Percentiles rank a stretch among this genome's conserved stretches.
These are phyloP conservation scores for Lipomyces yamanashiensis DNA, from an alignment of 805 yeast genomes.

Conservation along the genomic window DNA sequence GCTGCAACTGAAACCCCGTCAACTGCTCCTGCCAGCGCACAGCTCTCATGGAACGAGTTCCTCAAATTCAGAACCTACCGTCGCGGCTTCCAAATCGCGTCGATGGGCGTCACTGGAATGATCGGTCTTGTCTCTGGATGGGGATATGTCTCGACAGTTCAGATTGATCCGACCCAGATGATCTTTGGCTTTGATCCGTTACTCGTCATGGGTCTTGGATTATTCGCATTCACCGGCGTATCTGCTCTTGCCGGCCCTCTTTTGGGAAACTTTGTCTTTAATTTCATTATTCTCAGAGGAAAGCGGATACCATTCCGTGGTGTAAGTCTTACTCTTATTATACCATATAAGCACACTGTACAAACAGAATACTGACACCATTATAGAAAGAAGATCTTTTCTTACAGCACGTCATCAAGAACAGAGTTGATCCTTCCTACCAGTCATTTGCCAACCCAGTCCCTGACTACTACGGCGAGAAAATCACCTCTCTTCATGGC, in stretches of 20 bases:
- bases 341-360: neutral
- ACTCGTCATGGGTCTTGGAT: conserved; percentile 74
- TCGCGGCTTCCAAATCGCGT: conserved; percentile 66
- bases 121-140: conserved; percentile 71
- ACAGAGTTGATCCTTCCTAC: conserved; percentile 89
- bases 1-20: neutral
- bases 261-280: conserved; percentile 73
- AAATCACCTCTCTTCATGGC: conserved; percentile 80
- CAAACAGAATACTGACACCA: neutral
- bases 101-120: conserved; percentile 71
- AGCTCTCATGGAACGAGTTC: conserved; percentile 78
- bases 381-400: conserved; percentile 69
- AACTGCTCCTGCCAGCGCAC: neutral
- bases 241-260: conserved; percentile 87
- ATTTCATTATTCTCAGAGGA: conserved; percentile 36
- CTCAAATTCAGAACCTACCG: conserved; percentile 75
- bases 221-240: conserved; percentile 69
- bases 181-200: conserved; percentile 90
- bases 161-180: conserved; percentile 84
- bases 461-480: conserved; percentile 98
- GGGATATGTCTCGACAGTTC: conserved; percentile 75
- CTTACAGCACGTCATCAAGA: conserved; percentile 69
- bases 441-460: conserved; percentile 90
- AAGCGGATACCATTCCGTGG: conserved; percentile 22
- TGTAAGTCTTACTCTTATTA: conserved; percentile 44